A percentile compares a stretch with the other conserved stretches of the same genome.
phyloP scores from a whole-genome alignment of 352 stramenopile species.

The Phytopythium oedochilum region DNA sequence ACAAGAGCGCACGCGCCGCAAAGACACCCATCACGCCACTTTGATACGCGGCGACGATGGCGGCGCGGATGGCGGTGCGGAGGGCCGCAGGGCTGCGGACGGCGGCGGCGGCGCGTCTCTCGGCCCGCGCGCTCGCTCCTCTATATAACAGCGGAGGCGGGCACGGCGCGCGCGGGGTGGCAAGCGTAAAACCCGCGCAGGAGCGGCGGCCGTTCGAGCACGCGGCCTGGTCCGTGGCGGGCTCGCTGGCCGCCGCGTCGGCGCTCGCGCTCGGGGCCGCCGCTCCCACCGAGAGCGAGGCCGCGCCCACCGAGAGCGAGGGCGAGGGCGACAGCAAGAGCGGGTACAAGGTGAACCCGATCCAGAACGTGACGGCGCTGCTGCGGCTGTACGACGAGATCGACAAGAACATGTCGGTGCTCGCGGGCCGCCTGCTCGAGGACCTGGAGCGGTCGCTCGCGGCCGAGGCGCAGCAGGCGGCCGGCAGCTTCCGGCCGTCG shows the following conservation, averaged over 20 bases:
- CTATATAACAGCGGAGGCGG: neutral
- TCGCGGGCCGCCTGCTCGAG: constrained; percentile 64
- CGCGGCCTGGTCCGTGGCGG: neutral
- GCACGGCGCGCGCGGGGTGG: neutral
- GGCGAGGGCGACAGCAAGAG: constrained; percentile 10
- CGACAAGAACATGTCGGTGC: constrained; percentile 81
- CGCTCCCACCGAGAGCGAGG: constrained; percentile 18
- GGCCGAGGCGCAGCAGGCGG: constrained; percentile 22
- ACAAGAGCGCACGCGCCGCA: too few relatives aligned
- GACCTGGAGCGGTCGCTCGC: constrained; percentile 52
- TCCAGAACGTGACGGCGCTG: constrained; percentile 65
- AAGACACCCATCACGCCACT: too few relatives aligned
- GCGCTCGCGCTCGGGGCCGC: neutral
- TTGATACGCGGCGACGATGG: neutral
- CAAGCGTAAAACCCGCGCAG: neutral
- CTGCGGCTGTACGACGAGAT: constrained; percentile 79
- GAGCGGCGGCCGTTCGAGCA: neutral
- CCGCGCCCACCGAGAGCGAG: neutral
- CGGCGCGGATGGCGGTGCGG: neutral
- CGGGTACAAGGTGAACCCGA: constrained; percentile 52
- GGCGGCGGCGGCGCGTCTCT: neutral
- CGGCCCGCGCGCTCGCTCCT: neutral
- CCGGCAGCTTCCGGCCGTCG: constrained; percentile 39
- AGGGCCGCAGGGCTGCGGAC: constrained; percentile 3
- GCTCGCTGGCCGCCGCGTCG: constrained; percentile 1